These are phyloP conservation scores for Fusarium acutatum DNA, from an alignment of 2,329 filamentous ascomycete species.

Conservation along the genomic window DNA sequence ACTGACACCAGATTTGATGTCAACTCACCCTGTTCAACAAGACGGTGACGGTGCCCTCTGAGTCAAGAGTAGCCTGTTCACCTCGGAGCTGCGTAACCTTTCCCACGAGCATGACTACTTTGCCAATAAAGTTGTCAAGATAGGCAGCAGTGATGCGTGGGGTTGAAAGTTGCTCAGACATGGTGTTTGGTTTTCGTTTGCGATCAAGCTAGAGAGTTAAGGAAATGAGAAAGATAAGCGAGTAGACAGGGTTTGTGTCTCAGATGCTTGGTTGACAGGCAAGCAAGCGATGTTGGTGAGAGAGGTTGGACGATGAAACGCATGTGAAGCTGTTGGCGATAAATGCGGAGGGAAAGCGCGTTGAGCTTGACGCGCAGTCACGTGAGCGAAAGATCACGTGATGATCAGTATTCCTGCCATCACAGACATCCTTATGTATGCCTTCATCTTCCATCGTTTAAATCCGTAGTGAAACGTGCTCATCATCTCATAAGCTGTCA, in stretches of 20 bases:
- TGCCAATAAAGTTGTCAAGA: conserved; percentile 77
- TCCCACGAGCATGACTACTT: conserved; percentile 85
- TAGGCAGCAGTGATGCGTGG: conserved; percentile 85
- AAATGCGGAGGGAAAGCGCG: conserved; percentile 25
- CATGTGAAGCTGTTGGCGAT: conserved; percentile 20
- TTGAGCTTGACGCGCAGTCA: conserved; percentile 32
- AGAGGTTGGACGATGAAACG: neutral
- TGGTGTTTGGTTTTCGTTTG: conserved; percentile 47
- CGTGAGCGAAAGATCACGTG: conserved; percentile 17
- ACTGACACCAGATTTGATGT: neutral
- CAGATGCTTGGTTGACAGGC: neutral
- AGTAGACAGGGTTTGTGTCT: neutral
- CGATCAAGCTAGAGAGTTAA: neutral
- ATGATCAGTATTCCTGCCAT: fast-evolving
- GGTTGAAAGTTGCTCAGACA: conserved; percentile 73
- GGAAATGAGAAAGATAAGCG: neutral
- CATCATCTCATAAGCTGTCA: neutral
- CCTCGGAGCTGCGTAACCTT: conserved; percentile 85
- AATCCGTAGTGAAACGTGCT: no score
- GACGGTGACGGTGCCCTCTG: conserved; percentile 78
- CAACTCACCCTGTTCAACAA: conserved; percentile 75
- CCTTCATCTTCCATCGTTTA: neutral
- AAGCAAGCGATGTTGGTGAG: neutral
- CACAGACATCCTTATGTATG: neutral
- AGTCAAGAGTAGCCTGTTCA: conserved; percentile 81